Evolutionary conservation across 2,329 filamentous ascomycete genomes (phyloP), one percentile per base, ranked within the genome.

Genomic region (Pestalotiopsis sp.): DNA sequence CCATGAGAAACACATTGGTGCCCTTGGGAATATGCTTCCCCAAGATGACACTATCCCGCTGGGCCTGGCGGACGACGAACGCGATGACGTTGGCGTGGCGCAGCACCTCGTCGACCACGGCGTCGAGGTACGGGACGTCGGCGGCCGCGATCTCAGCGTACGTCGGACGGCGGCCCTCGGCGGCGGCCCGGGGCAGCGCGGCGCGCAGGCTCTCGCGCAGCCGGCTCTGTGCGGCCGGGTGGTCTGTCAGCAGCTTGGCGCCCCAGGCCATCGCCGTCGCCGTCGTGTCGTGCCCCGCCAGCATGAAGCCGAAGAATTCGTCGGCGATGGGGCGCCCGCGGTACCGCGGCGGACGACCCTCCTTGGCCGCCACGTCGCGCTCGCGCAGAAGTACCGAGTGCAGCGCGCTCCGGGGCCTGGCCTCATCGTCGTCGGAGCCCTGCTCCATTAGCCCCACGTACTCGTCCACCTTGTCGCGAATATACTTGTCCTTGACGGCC

Each of bases 371-470:
- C 14, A 77, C 56, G 3, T 74, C 71, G n/a, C 67, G 71, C 72
- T 81, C 80, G 39, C 78, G 75, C 7, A 76, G 67, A 9, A 81
- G 68, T 5, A 81, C 76, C 0, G 75, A 75, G 67, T 81, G 76
- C 1, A 80, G 66, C 9, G 79, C 79, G 41, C 73, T 79, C 17
- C 67, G 71, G 13, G 75, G 72, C 12, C 73, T 65, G 1, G 56
- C 9, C 58, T 76, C 68, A 1, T 72, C 73, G 0, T 45, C 58
- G 1, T 73, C 38, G 63, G 5, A 4, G 6, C 2, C 6, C 5
- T 31, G 6, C 1, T 31, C 27, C 27, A 79, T 75, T 3, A 73
- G 69, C 7, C 31, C 61, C 13, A 58, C 45, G 4, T 20, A 66
- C n/a, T 58, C 64, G 23, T 66, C 69, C 20, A 77, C 68, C 59